phyloP scores from a whole-genome alignment of 1,284 basidiomycete species.

The Pseudozyma tsukubaensis region DNA sequence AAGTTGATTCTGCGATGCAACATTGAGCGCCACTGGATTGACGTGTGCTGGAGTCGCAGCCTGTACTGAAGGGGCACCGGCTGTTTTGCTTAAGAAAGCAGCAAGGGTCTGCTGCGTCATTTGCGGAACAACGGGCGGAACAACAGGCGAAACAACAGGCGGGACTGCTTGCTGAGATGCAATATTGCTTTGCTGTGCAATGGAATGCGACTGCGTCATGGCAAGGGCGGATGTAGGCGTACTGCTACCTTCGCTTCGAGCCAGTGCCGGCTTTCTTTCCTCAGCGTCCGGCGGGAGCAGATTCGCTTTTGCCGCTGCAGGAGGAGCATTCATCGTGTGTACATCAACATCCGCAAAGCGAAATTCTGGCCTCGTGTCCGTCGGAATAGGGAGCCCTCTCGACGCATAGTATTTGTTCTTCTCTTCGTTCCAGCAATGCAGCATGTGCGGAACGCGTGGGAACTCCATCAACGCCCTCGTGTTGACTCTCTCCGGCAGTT shows the following conservation, averaged over 20 bases:
- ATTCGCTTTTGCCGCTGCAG: background rate
- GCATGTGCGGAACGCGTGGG: conserved; percentile 41
- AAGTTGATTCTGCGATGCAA: conserved; percentile 2
- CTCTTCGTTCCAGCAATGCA: conserved; percentile 35
- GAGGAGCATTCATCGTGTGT: background rate
- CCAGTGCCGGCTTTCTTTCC: background rate
- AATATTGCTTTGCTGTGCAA: background rate
- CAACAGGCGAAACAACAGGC: background rate
- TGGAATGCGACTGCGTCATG: conserved; percentile 8
- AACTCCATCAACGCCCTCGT: conserved; percentile 44
- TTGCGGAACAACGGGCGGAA: background rate
- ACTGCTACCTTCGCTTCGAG: background rate
- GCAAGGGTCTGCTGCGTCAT: background rate
- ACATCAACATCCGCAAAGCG: conserved; percentile 20
- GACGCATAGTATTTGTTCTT: conserved; percentile 25
- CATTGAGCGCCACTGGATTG: background rate
- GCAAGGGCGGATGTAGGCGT: conserved; percentile 3
- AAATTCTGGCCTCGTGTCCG: conserved; percentile 35
- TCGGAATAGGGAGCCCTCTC: conserved; percentile 22
- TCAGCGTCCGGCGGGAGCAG: background rate
- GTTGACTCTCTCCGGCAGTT: conserved; percentile 24
- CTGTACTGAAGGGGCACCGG: background rate
- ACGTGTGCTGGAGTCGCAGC: background rate
- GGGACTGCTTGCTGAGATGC: background rate
- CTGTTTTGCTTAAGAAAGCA: background rate